Percentiles rank a stretch among this genome's conserved stretches.
Conservation (phyloP, 306 rosid species). For the Dryas drummondii region DNA sequence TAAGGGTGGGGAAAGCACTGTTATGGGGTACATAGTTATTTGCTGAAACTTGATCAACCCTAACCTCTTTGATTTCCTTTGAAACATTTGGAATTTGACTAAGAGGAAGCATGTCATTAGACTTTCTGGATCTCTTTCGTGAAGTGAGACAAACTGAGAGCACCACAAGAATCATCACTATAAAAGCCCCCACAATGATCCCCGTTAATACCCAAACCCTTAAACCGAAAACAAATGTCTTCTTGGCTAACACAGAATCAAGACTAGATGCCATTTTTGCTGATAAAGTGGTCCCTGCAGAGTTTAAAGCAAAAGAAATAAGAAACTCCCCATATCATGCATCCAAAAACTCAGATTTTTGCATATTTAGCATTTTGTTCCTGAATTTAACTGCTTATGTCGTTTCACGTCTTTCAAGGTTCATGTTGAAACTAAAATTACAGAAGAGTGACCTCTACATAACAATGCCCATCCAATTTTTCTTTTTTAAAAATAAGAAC, state of each 20-base stretch:
- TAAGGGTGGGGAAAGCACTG: constrained; percentile 44
- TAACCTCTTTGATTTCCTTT: constrained; percentile 82
- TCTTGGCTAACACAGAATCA: constrained; percentile 56
- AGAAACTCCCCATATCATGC: constrained; percentile 21
- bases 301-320: constrained; percentile 25
- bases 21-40: constrained; percentile 34
- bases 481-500: background rate
- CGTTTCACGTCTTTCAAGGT: constrained; percentile 8
- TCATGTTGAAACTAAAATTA: background rate
- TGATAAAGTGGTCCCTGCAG: constrained; percentile 36
- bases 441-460: constrained; percentile 1
- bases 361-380: background rate
- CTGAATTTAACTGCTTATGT: background rate
- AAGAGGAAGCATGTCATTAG: constrained; percentile 58
- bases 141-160: constrained; percentile 73
- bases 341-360: background rate
- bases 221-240: constrained; percentile 74
- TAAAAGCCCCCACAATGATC: constrained; percentile 61
- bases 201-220: constrained; percentile 81
- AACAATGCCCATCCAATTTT: background rate
- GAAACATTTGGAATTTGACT: constrained; percentile 57
- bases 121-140: constrained; percentile 73
- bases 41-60: constrained; percentile 75
- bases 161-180: constrained; percentile 62
- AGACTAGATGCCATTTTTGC: constrained; percentile 68